Conservation (phyloP, 2,329 filamentous ascomycete genomes). For the Mycosphaerella sp. region DNA sequence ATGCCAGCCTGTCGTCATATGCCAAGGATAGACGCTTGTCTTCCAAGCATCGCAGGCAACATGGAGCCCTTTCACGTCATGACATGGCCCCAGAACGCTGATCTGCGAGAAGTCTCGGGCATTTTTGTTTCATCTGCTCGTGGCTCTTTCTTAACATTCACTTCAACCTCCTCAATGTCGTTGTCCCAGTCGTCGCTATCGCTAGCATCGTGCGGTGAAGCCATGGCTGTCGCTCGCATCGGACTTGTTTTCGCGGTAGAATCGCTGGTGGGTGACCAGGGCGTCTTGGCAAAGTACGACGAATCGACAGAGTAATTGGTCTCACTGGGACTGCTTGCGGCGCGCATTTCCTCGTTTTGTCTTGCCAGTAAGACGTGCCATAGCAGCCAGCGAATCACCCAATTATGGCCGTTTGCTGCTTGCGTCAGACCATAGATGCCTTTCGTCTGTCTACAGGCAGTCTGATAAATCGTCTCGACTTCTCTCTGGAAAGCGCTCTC, state of each 20-base stretch:
- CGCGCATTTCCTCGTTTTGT: slow-evolving; percentile 5
- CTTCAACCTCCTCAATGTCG: background rate
- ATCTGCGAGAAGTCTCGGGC: background rate
- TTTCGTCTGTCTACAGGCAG: slow-evolving; percentile 14
- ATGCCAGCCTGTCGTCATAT: background rate
- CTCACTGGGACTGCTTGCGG: slow-evolving; percentile 15
- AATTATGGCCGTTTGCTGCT: slow-evolving; percentile 16
- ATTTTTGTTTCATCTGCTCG: background rate
- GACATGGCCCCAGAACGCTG: slow-evolving; percentile 7
- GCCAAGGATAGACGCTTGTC: no score
- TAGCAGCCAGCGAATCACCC: slow-evolving; percentile 24
- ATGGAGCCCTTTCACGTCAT: slow-evolving; percentile 7
- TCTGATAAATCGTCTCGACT: slow-evolving; percentile 18
- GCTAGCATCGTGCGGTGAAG: slow-evolving; percentile 7
- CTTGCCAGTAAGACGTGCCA: slow-evolving; percentile 19
- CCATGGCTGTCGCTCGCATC: background rate
- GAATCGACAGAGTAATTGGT: slow-evolving; percentile 16
- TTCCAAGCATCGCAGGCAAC: no score
- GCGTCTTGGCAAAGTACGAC: slow-evolving; percentile 11
- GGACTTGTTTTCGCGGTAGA: slow-evolving; percentile 1
- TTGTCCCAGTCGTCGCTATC: slow-evolving; percentile 15
- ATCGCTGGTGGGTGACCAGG: slow-evolving; percentile 4
- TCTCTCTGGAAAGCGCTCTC: slow-evolving; percentile 19
- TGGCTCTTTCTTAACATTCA: background rate
- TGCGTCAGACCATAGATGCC: slow-evolving; percentile 21